Base-by-base conservation (phyloP, 2,329 filamentous ascomycete genomes). In the Cladosporium sp. region DNA sequence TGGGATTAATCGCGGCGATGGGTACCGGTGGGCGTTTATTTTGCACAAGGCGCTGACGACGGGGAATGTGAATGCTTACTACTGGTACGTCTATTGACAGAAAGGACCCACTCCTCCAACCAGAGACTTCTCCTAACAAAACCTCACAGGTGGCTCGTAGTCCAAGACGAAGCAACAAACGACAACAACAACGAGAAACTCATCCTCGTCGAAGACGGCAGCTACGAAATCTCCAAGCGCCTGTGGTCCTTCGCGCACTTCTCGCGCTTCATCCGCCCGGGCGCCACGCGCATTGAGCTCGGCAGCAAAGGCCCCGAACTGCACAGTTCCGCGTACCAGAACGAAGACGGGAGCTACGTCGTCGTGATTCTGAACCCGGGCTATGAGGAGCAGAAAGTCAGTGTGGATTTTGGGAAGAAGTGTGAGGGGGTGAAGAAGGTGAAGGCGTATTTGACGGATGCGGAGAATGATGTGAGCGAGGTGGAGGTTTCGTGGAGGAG, bases 1-100 rank as follows among this genome's bases (percentile, higher is more conserved):
- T 57, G 51, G 57, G 0, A 75, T 76, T 41, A 73, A 69, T 3
- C 61, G 67, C 0, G 72, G 72, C 19, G 78, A 80, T 54, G 78
- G 77, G 6, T 68, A 75, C 55, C 77, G 74, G 2, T 80, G 76
- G 77, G 78, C 77, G 1, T 73, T 74, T 54, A 74, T 75, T 54
- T 71, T 80, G 35, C 73, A 75, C 61, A 68, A 67, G 29, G 76
- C 71, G 19, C 61, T 80, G 7, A 67, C 74, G 3, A 72, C 71
- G 55, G 70, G 69, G 19, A 72, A 75, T 53, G 64, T 75, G 3
- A 73, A 70, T 8, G 77, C 71, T 0, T 80, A 79, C 63, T 80
- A 76, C 76, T 72, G 77, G 58, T 74, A 74, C n/a, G 65, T 43
- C 3, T 16, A 9, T 33, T 15, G 32, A 35, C 4, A 16, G 15